Evolutionary conservation across 768 basidiomycete species (phyloP), one percentile per base, ranked within the genome.

Genomic region (Phylloporus sp.): DNA sequence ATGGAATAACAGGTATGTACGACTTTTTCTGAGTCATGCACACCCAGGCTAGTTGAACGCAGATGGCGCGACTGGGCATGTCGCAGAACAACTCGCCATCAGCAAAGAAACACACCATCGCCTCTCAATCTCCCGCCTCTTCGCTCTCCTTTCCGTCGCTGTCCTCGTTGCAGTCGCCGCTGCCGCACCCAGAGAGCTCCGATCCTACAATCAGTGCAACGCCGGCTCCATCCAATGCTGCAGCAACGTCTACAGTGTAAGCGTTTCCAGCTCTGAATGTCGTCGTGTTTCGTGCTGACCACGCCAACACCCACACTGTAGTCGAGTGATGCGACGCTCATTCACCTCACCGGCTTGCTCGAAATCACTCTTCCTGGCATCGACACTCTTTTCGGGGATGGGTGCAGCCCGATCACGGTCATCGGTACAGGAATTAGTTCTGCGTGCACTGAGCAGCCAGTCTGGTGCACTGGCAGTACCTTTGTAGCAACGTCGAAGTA

Each of bases 201-300:
- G 33, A 8, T 55, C 28, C 5, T 46, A 36, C 6, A 6, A n/a
- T n/a, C 21, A 44, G 13, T 61, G 58, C 18, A 28, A 38, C 38
- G 55, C 52, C 0, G 59, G 58, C 3, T 11, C 41, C 1, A 8
- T 43, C 2, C 44, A 48, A 5, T 59, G 59, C 40, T 59, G 56
- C 33, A 10, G 6, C 14, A 42, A 3, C 5, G 44, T 42, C 21
- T 18, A 39, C n/a, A 4, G 10, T 4, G 56, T 55, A 9, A 31
- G 49, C 6, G 20, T 28, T 10, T 11, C 8, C 5, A 6, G 2
- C 9, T 23, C 4, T 5, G n/a, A 7, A 11, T 5, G 9, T 14
- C 11, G 4, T 13, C 5, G 4, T 18, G 2, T 23, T 15, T 18
- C 7, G 9, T 15, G 13, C 37, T 53, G 3, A 55, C 23, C 15